Base-by-base conservation (phyloP, 331 rosid genomes). In the Acacia concinna region DNA sequence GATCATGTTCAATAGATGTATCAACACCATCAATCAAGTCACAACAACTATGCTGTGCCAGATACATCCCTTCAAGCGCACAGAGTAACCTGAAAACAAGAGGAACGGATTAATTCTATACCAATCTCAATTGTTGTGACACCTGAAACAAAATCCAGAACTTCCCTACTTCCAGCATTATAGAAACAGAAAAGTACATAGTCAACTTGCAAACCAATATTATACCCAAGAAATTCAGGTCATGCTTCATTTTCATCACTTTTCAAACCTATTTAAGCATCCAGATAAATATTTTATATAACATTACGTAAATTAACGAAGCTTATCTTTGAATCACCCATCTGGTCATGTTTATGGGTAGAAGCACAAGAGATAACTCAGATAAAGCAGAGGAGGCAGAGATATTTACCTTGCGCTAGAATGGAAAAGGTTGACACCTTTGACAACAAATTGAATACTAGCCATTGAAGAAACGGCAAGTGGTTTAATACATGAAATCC, bases 61-160 rank as follows among this genome's bases (percentile, higher is more conserved):
- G 85, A 90, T 90, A 92, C 79, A 89, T 86, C 79, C 98, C 98
- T 88, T 94, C 98, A 76, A 90, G 89, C 5, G 94, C 92, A 74
- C 97, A 92, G 25, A 88, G 91, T 84, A 94, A 76, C 97, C 98
- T 94, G 92, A 81, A 79, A 82, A 75, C 85, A 56, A 71, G 56
- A 75, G 74, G 72, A 43, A 54, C 18, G 69, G 44, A 60, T 78
- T 51, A 78, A 76, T 57, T 66, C 68, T 32, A 18, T 38, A 17
- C 35, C 73, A 79, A 75, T 60, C 10, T 32, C 64, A 13, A 47
- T 59, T 25, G 44, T 30, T 49, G 20, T n/a, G 18, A 52, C 49
- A 40, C 41, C 68, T 12, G 71, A 46, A 66, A 74, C 32, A 81
- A 68, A 79, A 63, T 62, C 32, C 74, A 79, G 54, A 70, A 54